phyloP scores from a whole-genome alignment of 331 rosid species.

The Phaseolus coccineus region DNA sequence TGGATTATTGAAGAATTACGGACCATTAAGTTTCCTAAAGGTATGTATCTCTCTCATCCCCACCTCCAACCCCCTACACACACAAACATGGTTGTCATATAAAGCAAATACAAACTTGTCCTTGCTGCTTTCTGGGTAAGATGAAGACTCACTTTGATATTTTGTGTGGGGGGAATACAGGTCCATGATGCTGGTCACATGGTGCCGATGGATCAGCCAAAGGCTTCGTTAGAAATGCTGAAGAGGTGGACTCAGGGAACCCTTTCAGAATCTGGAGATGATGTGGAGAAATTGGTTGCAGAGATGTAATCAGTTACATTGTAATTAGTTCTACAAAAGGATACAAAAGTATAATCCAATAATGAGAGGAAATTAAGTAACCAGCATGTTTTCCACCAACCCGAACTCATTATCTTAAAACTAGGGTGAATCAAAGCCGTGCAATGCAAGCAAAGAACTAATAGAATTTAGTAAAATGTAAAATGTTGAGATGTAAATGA shows the following conservation, averaged over 20 bases:
- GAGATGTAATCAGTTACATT: constrained; percentile 58
- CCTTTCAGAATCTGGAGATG: constrained; percentile 56
- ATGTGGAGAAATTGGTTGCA: constrained; percentile 56
- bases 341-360: constrained; percentile 18
- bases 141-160: constrained; percentile 37
- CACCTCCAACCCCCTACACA: neutral
- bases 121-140: constrained; percentile 16
- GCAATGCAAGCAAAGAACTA: neutral
- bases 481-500: neutral
- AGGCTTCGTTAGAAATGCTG: constrained; percentile 96
- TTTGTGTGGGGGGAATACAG: constrained; percentile 53
- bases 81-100: neutral
- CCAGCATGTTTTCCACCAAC: neutral
- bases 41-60: constrained; percentile 57
- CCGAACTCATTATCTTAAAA: constrained; percentile 6
- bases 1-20: constrained; percentile 77
- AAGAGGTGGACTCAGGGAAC: constrained; percentile 82
- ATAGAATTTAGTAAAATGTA: neutral
- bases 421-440: neutral
- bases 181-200: constrained; percentile 97
- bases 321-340: constrained; percentile 14
- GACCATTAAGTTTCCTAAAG: constrained; percentile 94
- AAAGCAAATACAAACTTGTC: constrained; percentile 20
- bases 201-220: constrained; percentile 99
- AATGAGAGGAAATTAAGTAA: constrained; percentile 24